Base-by-base conservation (phyloP, 1,139 yeast species). In the Kodamaea anthophila region DNA sequence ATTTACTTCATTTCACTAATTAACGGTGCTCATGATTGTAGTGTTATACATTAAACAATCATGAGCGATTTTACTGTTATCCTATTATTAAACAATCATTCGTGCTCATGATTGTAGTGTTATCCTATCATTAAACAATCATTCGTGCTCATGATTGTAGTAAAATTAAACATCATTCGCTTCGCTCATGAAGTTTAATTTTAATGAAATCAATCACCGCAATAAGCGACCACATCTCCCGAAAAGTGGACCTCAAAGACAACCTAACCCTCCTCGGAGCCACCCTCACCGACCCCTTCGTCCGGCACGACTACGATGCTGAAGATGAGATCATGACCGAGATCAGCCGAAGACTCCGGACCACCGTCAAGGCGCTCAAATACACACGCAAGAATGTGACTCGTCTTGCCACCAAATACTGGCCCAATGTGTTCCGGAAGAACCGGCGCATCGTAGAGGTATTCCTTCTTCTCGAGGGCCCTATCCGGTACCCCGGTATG, bases 261-360 rank as follows among this genome's bases (percentile, higher is more conserved):
- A 41, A 40, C 31, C 25, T 42, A 29, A 39, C 39, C 19, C 29
- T 38, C 15, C 34, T 39, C 16, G 41, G 47, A 9, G 30, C 41
- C 13, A 33, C 40, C 10, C 42, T 46, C 26, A 43, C 42, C 28
- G 51, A 47, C 32, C 40, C 42, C 11, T 31, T 49, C n/a, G 35
- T 38, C 11, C 44, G 43, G 27, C 27, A 28, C 21, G 33, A 37
- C 14, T 55, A 42, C 32, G 58, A 51, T 38, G 42, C 45, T 28
- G 77, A 68, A 34, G 75, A 71, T 41, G 66, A 63, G 27, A 42
- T 62, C 20, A 54, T 70, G 5, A 43, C 46, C 9, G 60, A 58
- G 21, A 70, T 70, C 55, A 60, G 65, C 31, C 60, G 62, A 32
- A 76, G 71, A 37, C 42, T 71, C 18, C 53, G 58, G 31, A 49